These are phyloP conservation scores for Ananas comosus DNA, from an alignment of 176 grass and related monocot genomes.

Conservation along the genomic window DNA sequence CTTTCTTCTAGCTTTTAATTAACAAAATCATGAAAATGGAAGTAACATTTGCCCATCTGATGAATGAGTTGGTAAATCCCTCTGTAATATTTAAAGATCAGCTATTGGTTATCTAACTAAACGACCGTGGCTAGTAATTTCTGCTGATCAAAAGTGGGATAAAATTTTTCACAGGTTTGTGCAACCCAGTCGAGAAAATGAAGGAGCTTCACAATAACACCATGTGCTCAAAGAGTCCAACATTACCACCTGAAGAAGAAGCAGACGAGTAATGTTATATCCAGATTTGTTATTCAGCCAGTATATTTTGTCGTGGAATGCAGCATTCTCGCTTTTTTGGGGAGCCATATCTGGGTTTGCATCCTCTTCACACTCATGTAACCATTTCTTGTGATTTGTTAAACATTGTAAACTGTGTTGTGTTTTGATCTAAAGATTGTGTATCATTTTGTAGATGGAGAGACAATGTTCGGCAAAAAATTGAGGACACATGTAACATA, in stretches of 20 bases:
- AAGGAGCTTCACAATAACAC: slow-evolving; percentile 68
- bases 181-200: slow-evolving; percentile 51
- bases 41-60: too few species aligned
- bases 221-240: slow-evolving; percentile 72
- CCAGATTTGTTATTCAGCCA: not conserved
- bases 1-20: too few species aligned
- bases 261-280: slow-evolving; percentile 36
- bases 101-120: too few species aligned
- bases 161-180: slow-evolving; percentile 36
- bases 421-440: not conserved
- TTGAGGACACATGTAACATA: not conserved
- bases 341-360: not conserved
- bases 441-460: not conserved
- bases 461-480: not conserved
- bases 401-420: not conserved
- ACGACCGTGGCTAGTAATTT: not conserved
- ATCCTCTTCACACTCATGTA: not conserved
- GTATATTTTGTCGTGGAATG: not conserved
- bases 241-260: slow-evolving; percentile 58
- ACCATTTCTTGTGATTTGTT: not conserved
- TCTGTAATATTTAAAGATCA: too few species aligned
- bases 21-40: too few species aligned
- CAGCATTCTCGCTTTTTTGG: not conserved
- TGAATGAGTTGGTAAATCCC: too few species aligned
- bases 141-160: not conserved